phyloP scores from a whole-genome alignment of 2,329 filamentous ascomycete genomes.

The Xylaria sp. region DNA sequence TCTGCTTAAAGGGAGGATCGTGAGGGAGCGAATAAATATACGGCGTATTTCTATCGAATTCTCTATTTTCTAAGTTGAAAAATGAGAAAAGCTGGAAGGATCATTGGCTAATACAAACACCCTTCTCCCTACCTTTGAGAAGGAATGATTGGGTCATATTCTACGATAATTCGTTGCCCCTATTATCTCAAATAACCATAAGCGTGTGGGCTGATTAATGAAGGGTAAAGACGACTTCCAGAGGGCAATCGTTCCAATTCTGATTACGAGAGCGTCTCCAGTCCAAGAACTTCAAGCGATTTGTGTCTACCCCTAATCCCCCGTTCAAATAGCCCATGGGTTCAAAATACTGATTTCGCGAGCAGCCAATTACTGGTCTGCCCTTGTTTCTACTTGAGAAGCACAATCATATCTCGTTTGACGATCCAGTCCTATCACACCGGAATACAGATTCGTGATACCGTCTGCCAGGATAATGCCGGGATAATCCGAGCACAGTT shows the following conservation, averaged over 20 bases:
- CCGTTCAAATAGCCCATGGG: not conserved
- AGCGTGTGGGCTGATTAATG: not conserved
- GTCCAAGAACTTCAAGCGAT: not conserved
- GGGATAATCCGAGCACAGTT: not conserved
- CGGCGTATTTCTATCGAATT: not conserved
- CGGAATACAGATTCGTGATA: not conserved
- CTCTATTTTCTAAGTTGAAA: not conserved
- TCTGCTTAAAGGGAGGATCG: not conserved
- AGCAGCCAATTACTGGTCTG: not conserved
- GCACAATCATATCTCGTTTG: not conserved
- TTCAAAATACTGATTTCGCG: not conserved
- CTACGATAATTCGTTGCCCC: not conserved
- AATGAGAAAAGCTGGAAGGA: not conserved
- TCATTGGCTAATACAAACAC: not conserved
- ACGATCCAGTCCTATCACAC: not conserved
- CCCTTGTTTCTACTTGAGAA: not conserved
- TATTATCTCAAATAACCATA: not conserved
- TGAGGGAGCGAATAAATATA: not conserved
- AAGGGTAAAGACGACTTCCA: not conserved
- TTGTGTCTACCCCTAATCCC: not conserved
- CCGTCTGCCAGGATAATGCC: not conserved
- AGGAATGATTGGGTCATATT: not conserved
- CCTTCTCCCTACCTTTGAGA: not conserved
- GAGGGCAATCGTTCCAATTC: not conserved
- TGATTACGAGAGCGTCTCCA: not conserved